A percentile compares a stretch with the other conserved stretches of the same genome.
Evolutionary conservation across 352 stramenopile genomes (phyloP).

Genomic region (Phytophthora aleatoria): DNA sequence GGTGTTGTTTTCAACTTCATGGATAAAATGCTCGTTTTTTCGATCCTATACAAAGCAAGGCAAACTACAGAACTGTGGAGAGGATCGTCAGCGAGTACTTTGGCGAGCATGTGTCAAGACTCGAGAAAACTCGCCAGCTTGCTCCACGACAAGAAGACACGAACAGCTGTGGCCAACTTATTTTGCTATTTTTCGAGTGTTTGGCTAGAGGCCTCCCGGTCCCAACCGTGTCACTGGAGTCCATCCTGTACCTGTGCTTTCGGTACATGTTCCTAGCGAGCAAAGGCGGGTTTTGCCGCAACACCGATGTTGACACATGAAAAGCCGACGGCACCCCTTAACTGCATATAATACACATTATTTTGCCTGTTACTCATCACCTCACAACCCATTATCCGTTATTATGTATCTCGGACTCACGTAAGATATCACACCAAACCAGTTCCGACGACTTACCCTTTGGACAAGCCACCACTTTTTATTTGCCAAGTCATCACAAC

Average conservation of each 20-base stretch:
- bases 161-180: conserved; percentile 5
- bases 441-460: too few species aligned
- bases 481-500: too few species aligned
- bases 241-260: neutral
- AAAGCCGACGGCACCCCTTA: too few species aligned
- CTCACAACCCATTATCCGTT: too few species aligned
- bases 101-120: neutral
- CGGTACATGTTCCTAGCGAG: neutral
- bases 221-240: neutral
- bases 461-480: too few species aligned
- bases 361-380: too few species aligned
- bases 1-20: neutral
- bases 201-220: neutral
- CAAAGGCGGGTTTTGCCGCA: neutral
- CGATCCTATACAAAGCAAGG: neutral
- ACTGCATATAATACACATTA: too few species aligned
- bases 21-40: neutral
- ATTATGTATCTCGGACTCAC: too few species aligned
- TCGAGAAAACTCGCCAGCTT: neutral
- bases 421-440: too few species aligned
- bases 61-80: neutral
- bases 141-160: conserved; percentile 14
- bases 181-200: conserved; percentile 9
- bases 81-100: neutral
- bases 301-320: too few species aligned